Evolutionary conservation across 2,329 filamentous ascomycete genomes (phyloP).

Genomic region (Didymella pinodella): DNA sequence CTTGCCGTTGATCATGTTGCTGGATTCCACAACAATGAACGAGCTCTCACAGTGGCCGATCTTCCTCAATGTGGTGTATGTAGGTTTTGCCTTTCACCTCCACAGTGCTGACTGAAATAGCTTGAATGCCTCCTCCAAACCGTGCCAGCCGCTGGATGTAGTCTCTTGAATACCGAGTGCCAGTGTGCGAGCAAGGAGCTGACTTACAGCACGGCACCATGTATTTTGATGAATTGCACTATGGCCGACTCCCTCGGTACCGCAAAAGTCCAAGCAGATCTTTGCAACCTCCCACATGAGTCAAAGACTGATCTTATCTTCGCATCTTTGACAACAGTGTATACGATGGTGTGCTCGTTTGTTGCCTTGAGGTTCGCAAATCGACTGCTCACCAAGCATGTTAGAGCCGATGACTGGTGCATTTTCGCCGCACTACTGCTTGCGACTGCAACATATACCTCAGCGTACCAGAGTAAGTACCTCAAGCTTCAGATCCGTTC

Average conservation of each 20-base stretch:
- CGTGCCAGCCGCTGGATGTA: constrained; percentile 24
- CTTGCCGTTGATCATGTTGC: background rate
- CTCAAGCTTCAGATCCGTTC: background rate
- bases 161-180: constrained; percentile 24
- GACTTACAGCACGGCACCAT: constrained; percentile 22
- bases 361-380: constrained; percentile 26
- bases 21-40: background rate
- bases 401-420: constrained; percentile 33
- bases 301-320: constrained; percentile 20
- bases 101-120: background rate
- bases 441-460: constrained; percentile 29
- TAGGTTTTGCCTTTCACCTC: background rate
- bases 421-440: constrained; percentile 29
- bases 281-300: constrained; percentile 32
- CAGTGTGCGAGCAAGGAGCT: constrained; percentile 26
- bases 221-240: constrained; percentile 31
- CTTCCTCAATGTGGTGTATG: constrained; percentile 13
- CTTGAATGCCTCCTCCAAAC: constrained; percentile 10
- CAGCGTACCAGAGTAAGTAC: constrained; percentile 31
- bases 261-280: constrained; percentile 31
- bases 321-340: constrained; percentile 25
- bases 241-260: constrained; percentile 31
- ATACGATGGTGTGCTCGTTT: constrained; percentile 24
- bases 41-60: constrained; percentile 10
- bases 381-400: constrained; percentile 25